phyloP scores from a whole-genome alignment of 768 basidiomycete species.

The Scleroderma citrinum region DNA sequence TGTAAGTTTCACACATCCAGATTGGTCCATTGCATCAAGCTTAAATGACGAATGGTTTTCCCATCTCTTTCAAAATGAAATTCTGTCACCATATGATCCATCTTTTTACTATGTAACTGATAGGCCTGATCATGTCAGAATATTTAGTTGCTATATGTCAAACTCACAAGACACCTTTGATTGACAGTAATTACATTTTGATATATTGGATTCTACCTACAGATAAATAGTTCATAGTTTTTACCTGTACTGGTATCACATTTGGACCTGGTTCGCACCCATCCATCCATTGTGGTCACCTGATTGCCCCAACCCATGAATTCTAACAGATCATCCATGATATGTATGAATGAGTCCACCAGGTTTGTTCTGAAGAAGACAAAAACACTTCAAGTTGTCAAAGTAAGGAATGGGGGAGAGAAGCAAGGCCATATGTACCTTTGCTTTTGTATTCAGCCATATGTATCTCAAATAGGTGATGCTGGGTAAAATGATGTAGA shows the following conservation, averaged over 20 bases:
- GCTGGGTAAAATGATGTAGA: conserved; percentile 77
- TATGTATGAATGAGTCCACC: conserved; percentile 93
- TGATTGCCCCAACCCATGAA: no score
- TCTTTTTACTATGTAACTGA: conserved; percentile 82
- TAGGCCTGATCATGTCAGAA: conserved; percentile 94
- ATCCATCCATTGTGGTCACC: no score
- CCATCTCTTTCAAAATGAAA: conserved; percentile 93
- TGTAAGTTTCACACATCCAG: conserved; percentile 81
- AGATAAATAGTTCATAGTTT: no score
- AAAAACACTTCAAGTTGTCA: conserved; percentile 86
- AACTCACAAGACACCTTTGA: no score
- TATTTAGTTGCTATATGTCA: no score
- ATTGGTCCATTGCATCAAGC: conserved; percentile 64
- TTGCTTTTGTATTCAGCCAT: conserved; percentile 80
- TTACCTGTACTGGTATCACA: no score
- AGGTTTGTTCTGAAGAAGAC: conserved; percentile 77
- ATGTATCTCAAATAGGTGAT: conserved; percentile 72
- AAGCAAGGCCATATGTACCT: conserved; percentile 62
- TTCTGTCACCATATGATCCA: conserved; percentile 89
- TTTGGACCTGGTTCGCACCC: no score
- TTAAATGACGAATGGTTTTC: conserved; percentile 92
- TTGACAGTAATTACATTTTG: no score
- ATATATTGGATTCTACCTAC: no score
- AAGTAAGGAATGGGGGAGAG: conserved; percentile 74
- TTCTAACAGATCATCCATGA: no score